phyloP scores from a whole-genome alignment of 768 basidiomycete species.

The Thelephora ganbajun region DNA sequence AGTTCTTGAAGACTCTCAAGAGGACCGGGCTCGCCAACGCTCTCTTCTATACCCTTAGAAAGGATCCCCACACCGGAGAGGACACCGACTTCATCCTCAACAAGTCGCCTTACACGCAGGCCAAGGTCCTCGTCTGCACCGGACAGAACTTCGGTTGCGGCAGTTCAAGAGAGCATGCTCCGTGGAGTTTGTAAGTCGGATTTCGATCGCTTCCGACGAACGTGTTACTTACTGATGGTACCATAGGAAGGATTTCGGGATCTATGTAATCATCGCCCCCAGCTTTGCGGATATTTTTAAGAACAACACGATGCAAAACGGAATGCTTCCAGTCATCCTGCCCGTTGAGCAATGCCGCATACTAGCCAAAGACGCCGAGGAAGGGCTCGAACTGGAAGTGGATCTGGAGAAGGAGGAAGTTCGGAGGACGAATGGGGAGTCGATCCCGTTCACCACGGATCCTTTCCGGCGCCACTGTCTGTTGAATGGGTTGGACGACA shows the following conservation, averaged over 20 bases:
- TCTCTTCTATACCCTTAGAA: conserved; percentile 40
- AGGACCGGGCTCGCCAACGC: conserved; percentile 47
- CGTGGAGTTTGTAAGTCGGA: conserved; percentile 32
- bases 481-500: conserved; percentile 93
- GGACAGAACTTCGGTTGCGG: conserved; percentile 54
- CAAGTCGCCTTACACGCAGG: conserved; percentile 35
- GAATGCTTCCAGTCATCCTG: conserved; percentile 42
- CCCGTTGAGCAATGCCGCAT: conserved; percentile 31
- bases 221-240: neutral
- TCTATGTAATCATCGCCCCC: conserved; percentile 44
- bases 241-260: conserved; percentile 44
- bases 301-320: conserved; percentile 53
- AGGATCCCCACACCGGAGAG: conserved; percentile 32
- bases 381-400: conserved; percentile 38
- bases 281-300: conserved; percentile 53
- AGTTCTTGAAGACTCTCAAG: conserved; percentile 54
- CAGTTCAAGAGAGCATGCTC: conserved; percentile 50
- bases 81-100: conserved; percentile 52
- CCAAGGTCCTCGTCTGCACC: conserved; percentile 42
- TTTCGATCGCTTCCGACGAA: neutral
- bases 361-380: conserved; percentile 37
- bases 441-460: conserved; percentile 73
- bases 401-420: conserved; percentile 49
- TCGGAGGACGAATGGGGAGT: conserved; percentile 49
- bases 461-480: conserved; percentile 88